Percentiles rank a stretch among this genome's conserved stretches.
phyloP scores from a whole-genome alignment of 1,139 yeast species.

The Eremothecium gossypii region DNA sequence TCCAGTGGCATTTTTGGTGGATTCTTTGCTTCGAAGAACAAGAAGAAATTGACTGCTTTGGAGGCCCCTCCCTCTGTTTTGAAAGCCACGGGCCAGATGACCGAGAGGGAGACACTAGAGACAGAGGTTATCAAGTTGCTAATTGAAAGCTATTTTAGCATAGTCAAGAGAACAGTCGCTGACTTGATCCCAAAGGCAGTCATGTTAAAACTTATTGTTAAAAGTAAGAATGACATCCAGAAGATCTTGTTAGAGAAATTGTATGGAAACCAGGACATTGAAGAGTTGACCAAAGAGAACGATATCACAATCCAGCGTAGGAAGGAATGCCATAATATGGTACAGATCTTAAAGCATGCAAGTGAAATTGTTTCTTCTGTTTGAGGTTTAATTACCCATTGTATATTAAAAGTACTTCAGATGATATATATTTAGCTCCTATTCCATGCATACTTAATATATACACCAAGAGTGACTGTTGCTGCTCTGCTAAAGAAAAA shows the following conservation, averaged over 20 bases:
- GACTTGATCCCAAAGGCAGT: constrained; percentile 93
- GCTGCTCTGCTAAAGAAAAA: no score
- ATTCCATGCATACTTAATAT: no score
- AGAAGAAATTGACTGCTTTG: constrained; percentile 90
- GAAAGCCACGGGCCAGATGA: constrained; percentile 89
- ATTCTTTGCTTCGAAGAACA: constrained; percentile 84
- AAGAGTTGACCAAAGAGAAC: constrained; percentile 78
- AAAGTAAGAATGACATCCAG: constrained; percentile 81
- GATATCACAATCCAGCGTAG: constrained; percentile 91
- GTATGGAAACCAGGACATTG: constrained; percentile 67
- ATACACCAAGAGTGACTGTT: no score
- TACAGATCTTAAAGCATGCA: constrained; percentile 80
- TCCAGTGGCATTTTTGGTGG: constrained; percentile 84
- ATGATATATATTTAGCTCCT: no score
- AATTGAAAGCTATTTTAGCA: constrained; percentile 80
- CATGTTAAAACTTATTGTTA: constrained; percentile 81
- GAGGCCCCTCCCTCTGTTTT: constrained; percentile 95
- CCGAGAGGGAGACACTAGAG: constrained; percentile 93
- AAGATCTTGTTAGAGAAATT: constrained; percentile 80
- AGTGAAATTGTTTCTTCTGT: constrained; percentile 87
- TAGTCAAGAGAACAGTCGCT: constrained; percentile 87
- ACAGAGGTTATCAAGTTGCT: constrained; percentile 92
- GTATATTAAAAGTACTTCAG: no score
- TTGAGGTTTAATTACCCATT: constrained; percentile 23
- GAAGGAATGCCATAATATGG: constrained; percentile 91